These are phyloP conservation scores for Phyllosticta ampelicida DNA, from an alignment of 2,329 filamentous ascomycete genomes.

Conservation along the genomic window DNA sequence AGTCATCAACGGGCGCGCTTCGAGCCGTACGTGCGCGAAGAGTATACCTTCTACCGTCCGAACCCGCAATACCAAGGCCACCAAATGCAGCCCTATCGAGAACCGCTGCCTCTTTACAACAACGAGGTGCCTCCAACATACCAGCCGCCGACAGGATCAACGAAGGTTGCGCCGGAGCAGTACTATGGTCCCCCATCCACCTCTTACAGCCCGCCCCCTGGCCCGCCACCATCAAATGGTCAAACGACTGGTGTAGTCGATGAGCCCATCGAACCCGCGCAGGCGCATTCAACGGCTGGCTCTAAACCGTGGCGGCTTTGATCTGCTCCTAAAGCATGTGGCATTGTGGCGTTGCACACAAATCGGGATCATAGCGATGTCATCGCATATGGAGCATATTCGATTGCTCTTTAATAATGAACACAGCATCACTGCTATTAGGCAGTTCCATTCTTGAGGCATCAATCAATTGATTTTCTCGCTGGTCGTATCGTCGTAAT, in stretches of 20 bases:
- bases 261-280: conserved; percentile 2
- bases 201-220: not conserved
- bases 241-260: conserved; percentile 4
- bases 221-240: not conserved
- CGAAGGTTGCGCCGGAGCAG: conserved; percentile 22
- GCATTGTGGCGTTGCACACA: not conserved
- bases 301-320: conserved; percentile 6
- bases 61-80: not conserved
- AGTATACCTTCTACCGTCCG: conserved; percentile 23
- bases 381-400: not conserved
- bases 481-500: not conserved
- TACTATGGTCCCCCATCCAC: conserved; percentile 3
- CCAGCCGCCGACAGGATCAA: conserved; percentile 19
- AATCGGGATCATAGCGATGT: not conserved
- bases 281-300: conserved; percentile 6
- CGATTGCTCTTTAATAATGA: not conserved
- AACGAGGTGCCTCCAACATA: conserved; percentile 27
- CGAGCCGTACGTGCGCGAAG: conserved; percentile 26
- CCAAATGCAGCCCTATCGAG: not conserved
- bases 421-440: not conserved
- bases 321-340: not conserved
- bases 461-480: not conserved
- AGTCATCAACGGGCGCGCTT: conserved; percentile 25
- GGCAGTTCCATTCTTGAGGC: not conserved
- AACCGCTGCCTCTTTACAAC: conserved; percentile 24